Conservation (phyloP, 2,329 filamentous ascomycete genomes). For the Monilinia aucupariae region DNA sequence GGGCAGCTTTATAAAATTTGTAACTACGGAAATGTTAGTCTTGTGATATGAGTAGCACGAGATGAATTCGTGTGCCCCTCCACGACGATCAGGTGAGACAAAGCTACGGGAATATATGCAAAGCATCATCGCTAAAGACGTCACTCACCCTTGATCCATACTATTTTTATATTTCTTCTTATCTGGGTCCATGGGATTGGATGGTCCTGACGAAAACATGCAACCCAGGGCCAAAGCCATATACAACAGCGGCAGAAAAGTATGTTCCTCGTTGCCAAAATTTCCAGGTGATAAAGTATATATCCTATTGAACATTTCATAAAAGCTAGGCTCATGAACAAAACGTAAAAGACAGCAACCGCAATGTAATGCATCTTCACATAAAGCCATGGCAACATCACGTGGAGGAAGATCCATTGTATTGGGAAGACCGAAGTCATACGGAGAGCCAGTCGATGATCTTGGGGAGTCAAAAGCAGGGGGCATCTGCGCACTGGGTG, state of each 20-base stretch:
- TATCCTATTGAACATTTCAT: conserved; percentile 67
- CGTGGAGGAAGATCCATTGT: conserved; percentile 63
- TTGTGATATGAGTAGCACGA: neutral
- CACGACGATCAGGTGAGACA: neutral
- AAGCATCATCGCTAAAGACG: neutral
- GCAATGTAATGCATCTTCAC: conserved; percentile 51
- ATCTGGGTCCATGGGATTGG: conserved; percentile 42
- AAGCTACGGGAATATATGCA: neutral
- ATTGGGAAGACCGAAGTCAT: conserved; percentile 31
- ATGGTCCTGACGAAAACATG: conserved; percentile 58
- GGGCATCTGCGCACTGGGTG: conserved; percentile 38
- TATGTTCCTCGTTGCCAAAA: conserved; percentile 58
- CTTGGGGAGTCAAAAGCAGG: conserved; percentile 32
- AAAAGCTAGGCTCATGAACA: conserved; percentile 78
- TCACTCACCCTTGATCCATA: conserved; percentile 52
- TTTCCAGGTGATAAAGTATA: conserved; percentile 64
- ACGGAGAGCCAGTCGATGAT: conserved; percentile 32
- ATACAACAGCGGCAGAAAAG: conserved; percentile 66
- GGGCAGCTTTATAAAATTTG: conserved; percentile 67
- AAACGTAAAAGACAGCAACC: conserved; percentile 60
- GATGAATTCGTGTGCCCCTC: neutral
- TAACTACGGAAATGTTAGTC: conserved; percentile 44
- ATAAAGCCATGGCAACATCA: conserved; percentile 48
- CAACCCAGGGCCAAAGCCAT: conserved; percentile 66
- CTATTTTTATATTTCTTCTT: conserved; percentile 46